Evolutionary conservation across 2,329 filamentous ascomycete species (phyloP).

Genomic region (Penicillium sp.): DNA sequence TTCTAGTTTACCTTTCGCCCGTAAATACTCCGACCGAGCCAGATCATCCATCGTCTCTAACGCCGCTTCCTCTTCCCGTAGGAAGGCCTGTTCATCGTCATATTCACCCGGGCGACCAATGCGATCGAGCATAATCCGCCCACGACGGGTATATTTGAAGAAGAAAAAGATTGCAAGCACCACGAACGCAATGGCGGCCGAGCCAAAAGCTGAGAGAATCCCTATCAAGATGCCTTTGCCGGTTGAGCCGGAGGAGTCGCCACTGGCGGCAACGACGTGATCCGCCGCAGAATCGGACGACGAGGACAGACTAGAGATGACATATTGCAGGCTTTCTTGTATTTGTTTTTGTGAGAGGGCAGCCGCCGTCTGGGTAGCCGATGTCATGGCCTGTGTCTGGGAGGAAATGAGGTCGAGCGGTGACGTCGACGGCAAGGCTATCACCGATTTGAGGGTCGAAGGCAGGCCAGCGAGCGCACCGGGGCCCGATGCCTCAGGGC

Average conservation of each 20-base stretch:
- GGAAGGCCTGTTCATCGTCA: constrained; percentile 95
- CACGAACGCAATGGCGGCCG: constrained; percentile 79
- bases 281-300: constrained; percentile 29
- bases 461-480: constrained; percentile 41
- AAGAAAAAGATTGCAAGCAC: constrained; percentile 85
- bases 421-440: constrained; percentile 35
- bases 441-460: constrained; percentile 40
- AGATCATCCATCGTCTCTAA: constrained; percentile 95
- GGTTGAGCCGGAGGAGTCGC: constrained; percentile 56
- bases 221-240: constrained; percentile 89
- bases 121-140: constrained; percentile 89
- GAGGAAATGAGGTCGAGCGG: constrained; percentile 26
- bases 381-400: constrained; percentile 16
- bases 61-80: constrained; percentile 90
- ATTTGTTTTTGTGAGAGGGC: constrained; percentile 27
- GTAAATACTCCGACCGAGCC: constrained; percentile 83
- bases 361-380: constrained; percentile 17
- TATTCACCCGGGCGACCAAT: constrained; percentile 93
- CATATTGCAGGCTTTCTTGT: constrained; percentile 46
- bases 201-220: constrained; percentile 90
- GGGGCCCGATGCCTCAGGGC: constrained; percentile 44
- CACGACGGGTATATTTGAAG: constrained; percentile 85
- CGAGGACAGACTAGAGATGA: constrained; percentile 30
- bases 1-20: constrained; percentile 79
- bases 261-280: constrained; percentile 38